Evolutionary conservation across 176 grass and related monocot species (phyloP), one percentile per base, ranked within the genome.

Genomic region (Poa pratensis): DNA sequence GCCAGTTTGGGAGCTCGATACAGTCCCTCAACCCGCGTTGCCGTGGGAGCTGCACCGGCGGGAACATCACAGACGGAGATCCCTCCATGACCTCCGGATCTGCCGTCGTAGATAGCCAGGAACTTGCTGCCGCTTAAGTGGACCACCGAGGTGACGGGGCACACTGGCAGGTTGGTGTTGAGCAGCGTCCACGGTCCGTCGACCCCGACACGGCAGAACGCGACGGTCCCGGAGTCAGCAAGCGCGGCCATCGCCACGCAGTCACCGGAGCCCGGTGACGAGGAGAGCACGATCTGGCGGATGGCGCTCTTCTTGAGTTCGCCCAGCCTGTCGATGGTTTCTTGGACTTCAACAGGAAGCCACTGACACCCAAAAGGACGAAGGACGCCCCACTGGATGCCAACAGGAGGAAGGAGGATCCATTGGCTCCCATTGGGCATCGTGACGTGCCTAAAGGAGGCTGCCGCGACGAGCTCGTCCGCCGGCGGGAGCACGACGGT

Each of bases 221-320:
- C 77, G 55, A 86, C 69, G 55, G 39, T 48, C 22, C 68, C 63
- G 9, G 85, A 87, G 45, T 61, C 23, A 5, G 77, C 54, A 5
- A 87, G 85, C 57, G 62, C 58, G 18, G 77, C 69, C 85, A 87
- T 74, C 43, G 77, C 77, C 68, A 74, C 30, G 77, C 55, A 86
- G 9, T 37, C 54, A 7, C 43, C 55, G 22, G 67, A 37, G 68
- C 9, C 46, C 1, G 10, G 28, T 17, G 55, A 42, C 18, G 84
- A 76, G 4, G 85, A 86, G n/a, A 86, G 77, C 30, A 81, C 69
- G 57, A 86, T 75, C 77, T 74, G 30, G 1, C 32, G 57, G 43
- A 86, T 81, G 32, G 73, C 77, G 0, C 13, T 13, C 57, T 39
- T 8, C 57, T 34, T 75, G 77, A 75, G 74, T 17, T 65, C 45